Conservation (phyloP, 352 stramenopile species). For the Pseudoperonospora humuli region DNA sequence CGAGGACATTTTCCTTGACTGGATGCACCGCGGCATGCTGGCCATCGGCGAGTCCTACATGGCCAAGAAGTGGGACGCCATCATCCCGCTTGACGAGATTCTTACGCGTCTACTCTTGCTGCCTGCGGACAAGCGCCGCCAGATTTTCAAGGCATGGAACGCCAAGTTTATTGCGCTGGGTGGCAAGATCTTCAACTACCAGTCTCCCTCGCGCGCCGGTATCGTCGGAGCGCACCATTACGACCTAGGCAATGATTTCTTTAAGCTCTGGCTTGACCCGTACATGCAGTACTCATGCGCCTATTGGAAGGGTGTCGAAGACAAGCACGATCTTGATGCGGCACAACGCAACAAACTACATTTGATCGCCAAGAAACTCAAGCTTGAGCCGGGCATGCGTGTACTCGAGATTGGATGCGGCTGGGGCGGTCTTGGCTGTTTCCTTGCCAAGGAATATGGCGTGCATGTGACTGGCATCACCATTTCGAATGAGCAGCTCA, state of each 20-base stretch:
- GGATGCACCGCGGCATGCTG: slow-evolving; percentile 77
- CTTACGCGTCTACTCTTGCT: slow-evolving; percentile 66
- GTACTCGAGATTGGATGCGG: slow-evolving; percentile 87
- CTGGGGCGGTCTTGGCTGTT: slow-evolving; percentile 85
- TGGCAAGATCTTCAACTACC: slow-evolving; percentile 82
- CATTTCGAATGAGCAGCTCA: slow-evolving; percentile 87
- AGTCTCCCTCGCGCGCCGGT: slow-evolving; percentile 71
- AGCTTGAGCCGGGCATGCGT: slow-evolving; percentile 73
- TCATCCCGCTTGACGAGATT: slow-evolving; percentile 71
- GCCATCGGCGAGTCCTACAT: slow-evolving; percentile 86
- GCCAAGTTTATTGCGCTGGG: slow-evolving; percentile 69
- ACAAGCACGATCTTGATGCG: slow-evolving; percentile 69
- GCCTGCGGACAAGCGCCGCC: slow-evolving; percentile 63
- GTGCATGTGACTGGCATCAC: slow-evolving; percentile 86
- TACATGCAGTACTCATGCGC: slow-evolving; percentile 86
- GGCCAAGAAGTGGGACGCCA: slow-evolving; percentile 80
- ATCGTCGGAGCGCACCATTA: slow-evolving; percentile 84
- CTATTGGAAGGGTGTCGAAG: slow-evolving; percentile 73
- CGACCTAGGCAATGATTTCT: slow-evolving; percentile 85
- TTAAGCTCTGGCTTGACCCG: slow-evolving; percentile 83
- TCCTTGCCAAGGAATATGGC: slow-evolving; percentile 81
- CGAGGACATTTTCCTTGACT: slow-evolving; percentile 81
- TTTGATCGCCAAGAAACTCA: slow-evolving; percentile 81
- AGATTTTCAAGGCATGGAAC: slow-evolving; percentile 86
- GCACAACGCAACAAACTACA: slow-evolving; percentile 85